phyloP scores from a whole-genome alignment of 2,329 filamentous ascomycete species.

The Colletotrichum australisinense region DNA sequence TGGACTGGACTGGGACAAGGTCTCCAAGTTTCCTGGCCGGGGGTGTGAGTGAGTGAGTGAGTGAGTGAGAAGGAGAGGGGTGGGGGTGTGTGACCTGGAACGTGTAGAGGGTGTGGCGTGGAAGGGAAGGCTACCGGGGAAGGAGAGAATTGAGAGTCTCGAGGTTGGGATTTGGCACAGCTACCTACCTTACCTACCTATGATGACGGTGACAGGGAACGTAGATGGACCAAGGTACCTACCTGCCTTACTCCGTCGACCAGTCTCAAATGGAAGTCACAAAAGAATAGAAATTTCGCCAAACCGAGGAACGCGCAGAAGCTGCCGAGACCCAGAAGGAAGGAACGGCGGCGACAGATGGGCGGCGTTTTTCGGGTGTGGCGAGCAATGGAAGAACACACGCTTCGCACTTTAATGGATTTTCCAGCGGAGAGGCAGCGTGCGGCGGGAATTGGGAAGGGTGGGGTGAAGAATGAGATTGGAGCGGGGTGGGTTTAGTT shows the following conservation, averaged over 20 bases:
- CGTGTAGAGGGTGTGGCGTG: background rate
- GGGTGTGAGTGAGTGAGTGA: background rate
- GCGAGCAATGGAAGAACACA: background rate
- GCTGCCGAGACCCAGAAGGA: constrained; percentile 2
- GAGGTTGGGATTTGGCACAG: background rate
- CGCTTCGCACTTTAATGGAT: background rate
- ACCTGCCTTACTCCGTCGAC: background rate
- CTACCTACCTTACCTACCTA: background rate
- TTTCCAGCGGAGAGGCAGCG: background rate
- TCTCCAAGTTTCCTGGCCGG: background rate
- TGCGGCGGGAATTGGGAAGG: background rate
- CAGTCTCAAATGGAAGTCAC: background rate
- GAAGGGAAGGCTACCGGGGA: background rate
- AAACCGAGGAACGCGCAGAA: constrained; percentile 3
- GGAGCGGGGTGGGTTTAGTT: background rate
- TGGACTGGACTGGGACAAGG: constrained; percentile 7
- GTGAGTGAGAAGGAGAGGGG: background rate
- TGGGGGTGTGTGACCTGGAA: too few relatives aligned
- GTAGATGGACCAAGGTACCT: background rate
- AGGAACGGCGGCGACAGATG: background rate
- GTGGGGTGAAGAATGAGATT: background rate
- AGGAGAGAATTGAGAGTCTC: background rate
- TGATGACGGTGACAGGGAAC: constrained; percentile 22
- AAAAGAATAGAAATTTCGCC: background rate
- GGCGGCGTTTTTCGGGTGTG: constrained; percentile 17